Base-by-base conservation (phyloP, 345 rosid species). In the Ailanthus altissimus region DNA sequence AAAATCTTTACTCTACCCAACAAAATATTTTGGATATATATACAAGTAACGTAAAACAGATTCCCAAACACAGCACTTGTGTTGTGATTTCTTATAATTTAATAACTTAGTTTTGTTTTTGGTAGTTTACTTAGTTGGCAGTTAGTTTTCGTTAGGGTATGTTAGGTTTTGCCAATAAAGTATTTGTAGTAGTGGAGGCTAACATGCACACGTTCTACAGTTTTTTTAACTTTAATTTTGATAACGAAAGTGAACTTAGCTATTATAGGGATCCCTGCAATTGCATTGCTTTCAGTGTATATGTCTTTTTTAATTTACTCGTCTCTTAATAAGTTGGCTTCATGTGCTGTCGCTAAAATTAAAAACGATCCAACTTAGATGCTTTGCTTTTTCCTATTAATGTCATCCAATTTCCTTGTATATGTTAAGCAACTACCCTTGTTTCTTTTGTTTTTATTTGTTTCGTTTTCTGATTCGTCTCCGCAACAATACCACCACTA, bases 181-280 rank as follows among this genome's bases (percentile, higher is more conserved):
- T 56, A 6, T 23, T 13, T 11, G 5, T 23, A 4, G 20, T 70
- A 77, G 86, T 90, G 91, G 93, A 85, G 86, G 71, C 67, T 76
- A 83, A 88, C 89, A 86, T 86, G 86, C 86, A 78, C 49, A 49
- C 81, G 49, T 78, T 84, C 77, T 45, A 16, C 11, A 45, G 70
- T 56, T 36, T 16, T 38, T 58, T 36, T 10, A 67, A 59, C 66
- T 61, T 67, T 53, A 65, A 32, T 32, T 32, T 64, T 36, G 10
- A 49, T 54, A 25, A 62, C 20, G 50, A 67, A 82, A 83, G 75
- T 46, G 67, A 69, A 75, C 72, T 70, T 45, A 36, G 20, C 18
- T 36, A 32, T 32, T 32, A 32, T 32, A 76, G 59, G 73, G 42
- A 47, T 71, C 62, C 8, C 5, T 43, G 59, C 59, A 32, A 1